A percentile compares a stretch with the other conserved stretches of the same genome.
phyloP scores from a whole-genome alignment of 2,329 filamentous ascomycete species.

The Coleophoma crateriformis region DNA sequence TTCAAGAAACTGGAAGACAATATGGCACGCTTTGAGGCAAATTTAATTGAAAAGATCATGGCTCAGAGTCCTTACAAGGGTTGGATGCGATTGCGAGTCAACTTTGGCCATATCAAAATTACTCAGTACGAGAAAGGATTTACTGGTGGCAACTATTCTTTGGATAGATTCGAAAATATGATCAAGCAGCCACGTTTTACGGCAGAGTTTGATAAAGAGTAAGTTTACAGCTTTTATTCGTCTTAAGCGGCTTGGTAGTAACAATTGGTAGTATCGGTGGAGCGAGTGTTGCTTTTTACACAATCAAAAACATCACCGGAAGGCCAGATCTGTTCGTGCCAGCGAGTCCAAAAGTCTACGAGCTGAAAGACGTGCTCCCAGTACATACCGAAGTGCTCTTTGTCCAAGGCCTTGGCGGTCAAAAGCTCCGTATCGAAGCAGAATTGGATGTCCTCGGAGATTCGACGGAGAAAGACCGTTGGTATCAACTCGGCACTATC shows the following conservation, averaged over 20 bases:
- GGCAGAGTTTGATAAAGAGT: constrained; percentile 22
- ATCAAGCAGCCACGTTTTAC: constrained; percentile 13
- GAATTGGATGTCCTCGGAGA: constrained; percentile 15
- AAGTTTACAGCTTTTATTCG: constrained; percentile 5
- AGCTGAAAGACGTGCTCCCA: constrained; percentile 11
- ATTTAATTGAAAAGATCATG: constrained; percentile 13
- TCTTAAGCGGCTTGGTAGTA: neutral
- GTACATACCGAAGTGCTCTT: constrained; percentile 18
- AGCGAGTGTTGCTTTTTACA: constrained; percentile 5
- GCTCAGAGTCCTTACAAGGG: constrained; percentile 15
- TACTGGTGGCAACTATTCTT: constrained; percentile 6
- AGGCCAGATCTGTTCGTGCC: constrained; percentile 12
- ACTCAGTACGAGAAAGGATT: constrained; percentile 14
- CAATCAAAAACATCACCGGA: constrained; percentile 11
- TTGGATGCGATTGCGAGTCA: constrained; percentile 25
- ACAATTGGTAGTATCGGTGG: constrained; percentile 2
- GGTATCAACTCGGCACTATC: constrained; percentile 19
- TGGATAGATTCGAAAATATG: constrained; percentile 19
- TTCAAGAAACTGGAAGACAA: constrained; percentile 6
- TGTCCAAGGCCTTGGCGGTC: constrained; percentile 10
- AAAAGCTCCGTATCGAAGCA: constrained; percentile 19
- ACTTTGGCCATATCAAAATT: constrained; percentile 22
- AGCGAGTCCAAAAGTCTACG: constrained; percentile 1
- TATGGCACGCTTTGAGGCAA: constrained; percentile 9
- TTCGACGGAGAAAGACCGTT: neutral